Conservation (phyloP, 345 rosid genomes). For the Gynandropsis gynandra region DNA sequence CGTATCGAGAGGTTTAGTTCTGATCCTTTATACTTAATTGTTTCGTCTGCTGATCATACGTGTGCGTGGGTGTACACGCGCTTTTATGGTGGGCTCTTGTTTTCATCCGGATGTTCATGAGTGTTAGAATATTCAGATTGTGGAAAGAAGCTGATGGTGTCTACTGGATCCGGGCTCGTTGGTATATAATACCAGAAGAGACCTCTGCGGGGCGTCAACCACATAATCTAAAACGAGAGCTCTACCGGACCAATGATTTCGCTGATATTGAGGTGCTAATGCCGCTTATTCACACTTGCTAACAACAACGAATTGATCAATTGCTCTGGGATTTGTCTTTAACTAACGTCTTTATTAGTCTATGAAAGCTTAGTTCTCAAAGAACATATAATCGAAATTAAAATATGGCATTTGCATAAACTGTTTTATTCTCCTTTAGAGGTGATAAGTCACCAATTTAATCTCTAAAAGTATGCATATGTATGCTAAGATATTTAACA, state of each 20-base stretch:
- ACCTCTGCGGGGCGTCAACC: slow-evolving; percentile 74
- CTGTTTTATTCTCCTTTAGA: neutral
- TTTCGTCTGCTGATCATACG: too few relatives aligned
- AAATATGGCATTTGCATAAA: neutral
- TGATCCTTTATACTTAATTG: neutral
- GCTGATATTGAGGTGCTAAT: slow-evolving; percentile 62
- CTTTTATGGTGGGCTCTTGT: neutral
- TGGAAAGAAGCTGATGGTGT: slow-evolving; percentile 72
- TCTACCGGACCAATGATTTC: slow-evolving; percentile 71
- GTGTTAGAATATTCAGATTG: slow-evolving; percentile 33
- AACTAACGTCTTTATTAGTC: too few relatives aligned
- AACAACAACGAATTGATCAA: too few relatives aligned
- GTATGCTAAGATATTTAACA: too few relatives aligned
- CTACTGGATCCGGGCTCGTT: slow-evolving; percentile 65
- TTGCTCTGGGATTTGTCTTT: too few relatives aligned
- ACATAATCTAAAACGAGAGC: slow-evolving; percentile 77
- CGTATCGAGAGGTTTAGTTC: slow-evolving; percentile 52
- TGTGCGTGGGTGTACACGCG: too few relatives aligned
- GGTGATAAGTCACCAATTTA: too few relatives aligned
- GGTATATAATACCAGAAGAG: slow-evolving; percentile 93
- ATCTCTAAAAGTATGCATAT: too few relatives aligned
- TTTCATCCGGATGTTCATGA: neutral
- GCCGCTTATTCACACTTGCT: neutral
- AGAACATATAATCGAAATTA: too few relatives aligned
- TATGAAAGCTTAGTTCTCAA: too few relatives aligned